These are phyloP conservation scores for Gnomoniopsis sp. DNA, from an alignment of 2,329 filamentous ascomycete genomes.

Conservation along the genomic window DNA sequence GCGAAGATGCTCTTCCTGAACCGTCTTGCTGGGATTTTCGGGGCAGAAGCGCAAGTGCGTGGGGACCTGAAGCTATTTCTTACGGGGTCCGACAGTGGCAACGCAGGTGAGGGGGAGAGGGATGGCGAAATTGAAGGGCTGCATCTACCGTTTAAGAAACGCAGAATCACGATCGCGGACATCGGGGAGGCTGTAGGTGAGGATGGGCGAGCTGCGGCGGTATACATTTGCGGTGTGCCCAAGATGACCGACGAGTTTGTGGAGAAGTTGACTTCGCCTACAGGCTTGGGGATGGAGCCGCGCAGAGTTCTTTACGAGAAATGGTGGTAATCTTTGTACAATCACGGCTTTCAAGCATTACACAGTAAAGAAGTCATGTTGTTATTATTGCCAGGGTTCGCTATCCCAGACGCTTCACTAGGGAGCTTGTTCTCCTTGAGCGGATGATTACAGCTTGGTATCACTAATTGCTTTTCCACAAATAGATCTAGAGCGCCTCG, in stretches of 20 bases:
- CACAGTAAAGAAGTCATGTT: not conserved
- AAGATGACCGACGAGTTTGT: conserved; percentile 67
- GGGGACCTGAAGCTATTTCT: conserved; percentile 46
- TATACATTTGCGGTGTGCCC: conserved; percentile 67
- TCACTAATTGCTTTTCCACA: not conserved
- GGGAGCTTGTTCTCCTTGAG: not conserved
- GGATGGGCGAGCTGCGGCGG: conserved; percentile 41
- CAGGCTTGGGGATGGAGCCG: conserved; percentile 24
- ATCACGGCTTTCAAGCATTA: not conserved
- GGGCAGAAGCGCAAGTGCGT: conserved; percentile 24
- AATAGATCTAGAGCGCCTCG: not conserved
- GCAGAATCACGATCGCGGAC: conserved; percentile 42
- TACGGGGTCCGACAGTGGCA: conserved; percentile 26
- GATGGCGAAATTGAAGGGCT: conserved; percentile 17
- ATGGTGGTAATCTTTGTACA: conserved; percentile 31
- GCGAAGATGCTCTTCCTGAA: conserved; percentile 49
- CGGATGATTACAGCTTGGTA: not conserved
- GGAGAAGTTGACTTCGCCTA: conserved; percentile 35
- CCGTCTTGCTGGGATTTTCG: conserved; percentile 41
- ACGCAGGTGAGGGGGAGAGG: conserved; percentile 6
- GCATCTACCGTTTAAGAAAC: conserved; percentile 28
- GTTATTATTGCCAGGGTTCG: not conserved
- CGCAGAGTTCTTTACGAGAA: conserved; percentile 33
- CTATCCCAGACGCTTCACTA: not conserved
- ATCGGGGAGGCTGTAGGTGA: conserved; percentile 36